A percentile compares a stretch with the other conserved stretches of the same genome.
phyloP scores from a whole-genome alignment of 2,329 filamentous ascomycete genomes.

The Phyllachora maydis region DNA sequence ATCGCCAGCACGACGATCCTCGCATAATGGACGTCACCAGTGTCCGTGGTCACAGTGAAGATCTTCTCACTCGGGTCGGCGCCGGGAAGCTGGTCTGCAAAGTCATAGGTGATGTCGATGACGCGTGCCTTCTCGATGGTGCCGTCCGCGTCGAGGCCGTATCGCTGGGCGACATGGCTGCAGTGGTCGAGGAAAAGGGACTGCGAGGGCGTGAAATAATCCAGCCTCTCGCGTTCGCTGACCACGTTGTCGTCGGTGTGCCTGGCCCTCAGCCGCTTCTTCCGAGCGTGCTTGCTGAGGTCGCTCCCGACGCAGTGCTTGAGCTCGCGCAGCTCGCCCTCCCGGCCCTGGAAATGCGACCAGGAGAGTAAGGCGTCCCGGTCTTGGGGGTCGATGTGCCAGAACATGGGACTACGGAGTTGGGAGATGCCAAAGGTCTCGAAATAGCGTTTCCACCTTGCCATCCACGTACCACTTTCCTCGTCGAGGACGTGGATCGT shows the following conservation, averaged over 20 bases:
- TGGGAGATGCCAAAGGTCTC: constrained; percentile 47
- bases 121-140: constrained; percentile 40
- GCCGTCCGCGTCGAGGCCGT: constrained; percentile 30
- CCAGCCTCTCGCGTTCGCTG: constrained; percentile 45
- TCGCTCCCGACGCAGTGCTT: constrained; percentile 59
- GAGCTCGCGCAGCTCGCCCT: constrained; percentile 47
- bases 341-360: constrained; percentile 37
- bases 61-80: constrained; percentile 31
- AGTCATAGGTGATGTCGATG: constrained; percentile 36
- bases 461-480: constrained; percentile 42
- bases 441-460: constrained; percentile 51
- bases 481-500: constrained; percentile 55
- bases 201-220: constrained; percentile 46
- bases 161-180: constrained; percentile 31
- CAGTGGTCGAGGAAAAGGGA: constrained; percentile 43
- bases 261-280: constrained; percentile 23
- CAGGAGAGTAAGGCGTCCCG: constrained; percentile 53
- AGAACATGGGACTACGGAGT: constrained; percentile 64
- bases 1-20: constrained; percentile 48
- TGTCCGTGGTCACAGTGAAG: constrained; percentile 42
- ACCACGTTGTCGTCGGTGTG: constrained; percentile 27
- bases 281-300: constrained; percentile 60
- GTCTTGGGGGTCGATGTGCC: constrained; percentile 59
- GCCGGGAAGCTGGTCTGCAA: constrained; percentile 19
- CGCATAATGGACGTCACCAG: constrained; percentile 30